Evolutionary conservation across 768 basidiomycete species (phyloP), one percentile per base, ranked within the genome.

Genomic region (Mycena rosella): DNA sequence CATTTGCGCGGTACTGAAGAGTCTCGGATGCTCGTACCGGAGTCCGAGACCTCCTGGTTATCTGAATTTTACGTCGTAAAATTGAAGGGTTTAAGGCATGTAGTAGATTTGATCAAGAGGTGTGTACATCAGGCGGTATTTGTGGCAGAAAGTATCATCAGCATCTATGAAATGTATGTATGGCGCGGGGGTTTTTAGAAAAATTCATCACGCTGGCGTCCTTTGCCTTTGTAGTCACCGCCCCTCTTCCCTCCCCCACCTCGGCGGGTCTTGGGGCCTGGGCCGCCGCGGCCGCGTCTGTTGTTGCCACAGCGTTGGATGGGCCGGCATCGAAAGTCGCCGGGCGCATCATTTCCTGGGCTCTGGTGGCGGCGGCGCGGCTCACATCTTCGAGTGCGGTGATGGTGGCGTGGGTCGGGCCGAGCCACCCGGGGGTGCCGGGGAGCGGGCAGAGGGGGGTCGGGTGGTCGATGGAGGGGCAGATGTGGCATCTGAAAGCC

Each of bases 361-460:
- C 56, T 18, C 47, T 58, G 26, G 44, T 14, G 27, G 56, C 56
- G 27, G 56, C 56, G 15, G 38, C 38, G 15, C 38, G 38, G 38
- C 38, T 38, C 15, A 14, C 38, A 17, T 38, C 38, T 38, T 38
- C 38, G 9, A 58, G 56, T 24, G 42, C 44, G 17, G 38, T 14
- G 56, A 58, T 58, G 29, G 56, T 58, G 18, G 42, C 36, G 24
- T n/a, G 44, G 44, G 56, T 58, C 44, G 56, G 56, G 42, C 56
- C 56, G 8, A 58, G 42, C 56, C 56, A 58, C 7, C 42, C 29
- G 44, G 56, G 56, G 56, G 30, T 14, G 20, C 15, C 5, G 9
- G 56, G 56, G 44, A 58, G 24, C 7, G 56, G 56, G 44, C 56
- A 58, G 38, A 38, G 38, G 32, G 32, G 32, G 32, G 32, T 34